Conservation (phyloP, 2,329 filamentous ascomycete genomes). For the Cladosporium velox region DNA sequence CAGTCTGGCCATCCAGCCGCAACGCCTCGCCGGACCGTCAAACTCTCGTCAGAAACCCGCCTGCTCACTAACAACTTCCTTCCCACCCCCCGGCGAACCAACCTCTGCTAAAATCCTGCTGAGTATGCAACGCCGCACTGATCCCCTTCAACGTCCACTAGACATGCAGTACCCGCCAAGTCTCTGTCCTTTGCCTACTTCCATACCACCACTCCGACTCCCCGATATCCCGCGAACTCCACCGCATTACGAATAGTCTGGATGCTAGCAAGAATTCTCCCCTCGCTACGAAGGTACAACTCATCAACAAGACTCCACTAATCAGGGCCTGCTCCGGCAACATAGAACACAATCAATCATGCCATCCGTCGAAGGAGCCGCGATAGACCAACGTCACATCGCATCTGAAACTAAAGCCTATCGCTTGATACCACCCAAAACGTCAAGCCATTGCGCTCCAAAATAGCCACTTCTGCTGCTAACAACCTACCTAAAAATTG, state of each 20-base stretch:
- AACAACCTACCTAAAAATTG: background rate
- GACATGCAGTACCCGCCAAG: background rate
- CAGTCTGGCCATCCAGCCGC: background rate
- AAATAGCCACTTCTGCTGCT: background rate
- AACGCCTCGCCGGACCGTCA: background rate
- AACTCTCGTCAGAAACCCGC: background rate
- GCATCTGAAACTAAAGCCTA: background rate
- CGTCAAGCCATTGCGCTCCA: background rate
- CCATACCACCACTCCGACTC: background rate
- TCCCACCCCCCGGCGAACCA: background rate
- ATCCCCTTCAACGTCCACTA: background rate
- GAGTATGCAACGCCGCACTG: background rate
- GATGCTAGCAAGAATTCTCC: background rate
- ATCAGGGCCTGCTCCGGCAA: background rate
- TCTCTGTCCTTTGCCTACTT: background rate
- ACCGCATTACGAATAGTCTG: background rate
- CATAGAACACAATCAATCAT: background rate
- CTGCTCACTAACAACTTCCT: background rate
- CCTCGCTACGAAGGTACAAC: background rate
- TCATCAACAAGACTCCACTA: background rate
- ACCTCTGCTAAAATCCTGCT: background rate
- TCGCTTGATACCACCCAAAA: background rate
- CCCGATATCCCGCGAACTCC: background rate
- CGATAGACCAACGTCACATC: background rate
- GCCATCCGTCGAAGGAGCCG: background rate